Evolutionary conservation across 306 rosid genomes (phyloP).

Genomic region (Lotus japonicus): DNA sequence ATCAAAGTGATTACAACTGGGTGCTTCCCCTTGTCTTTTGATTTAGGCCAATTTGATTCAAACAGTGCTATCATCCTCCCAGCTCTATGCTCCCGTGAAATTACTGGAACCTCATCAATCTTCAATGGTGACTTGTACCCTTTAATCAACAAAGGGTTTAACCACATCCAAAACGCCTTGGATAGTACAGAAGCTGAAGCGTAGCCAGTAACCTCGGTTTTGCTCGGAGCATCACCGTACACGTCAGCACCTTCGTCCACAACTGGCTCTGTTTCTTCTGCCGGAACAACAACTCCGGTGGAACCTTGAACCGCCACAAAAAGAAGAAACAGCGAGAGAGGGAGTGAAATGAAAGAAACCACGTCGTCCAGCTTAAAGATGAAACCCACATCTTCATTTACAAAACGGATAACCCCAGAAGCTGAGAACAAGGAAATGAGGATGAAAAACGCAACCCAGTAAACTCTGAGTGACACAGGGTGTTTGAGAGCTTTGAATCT

Average conservation of each 20-base stretch:
- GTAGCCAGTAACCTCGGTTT: slow-evolving; percentile 41
- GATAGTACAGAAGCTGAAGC: slow-evolving; percentile 66
- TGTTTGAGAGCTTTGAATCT: slow-evolving; percentile 39
- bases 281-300: slow-evolving; percentile 42
- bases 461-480: slow-evolving; percentile 47
- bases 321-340: slow-evolving; percentile 40
- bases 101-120: slow-evolving; percentile 52
- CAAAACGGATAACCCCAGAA: slow-evolving; percentile 49
- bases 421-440: slow-evolving; percentile 34
- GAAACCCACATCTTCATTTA: not conserved
- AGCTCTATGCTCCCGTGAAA: slow-evolving; percentile 58
- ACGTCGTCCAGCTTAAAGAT: slow-evolving; percentile 41
- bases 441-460: slow-evolving; percentile 45
- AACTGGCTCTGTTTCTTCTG: slow-evolving; percentile 24
- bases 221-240: not conserved
- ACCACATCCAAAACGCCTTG: slow-evolving; percentile 65
- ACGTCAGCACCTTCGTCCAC: slow-evolving; percentile 8
- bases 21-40: slow-evolving; percentile 37
- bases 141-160: slow-evolving; percentile 60
- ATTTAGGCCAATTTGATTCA: slow-evolving; percentile 60
- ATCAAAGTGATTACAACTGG: slow-evolving; percentile 54
- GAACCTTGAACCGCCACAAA: slow-evolving; percentile 41
- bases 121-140: slow-evolving; percentile 55
- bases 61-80: slow-evolving; percentile 43
- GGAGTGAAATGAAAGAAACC: slow-evolving; percentile 40